phyloP scores from a whole-genome alignment of 2,329 filamentous ascomycete species.

The Macrophomina tecta region DNA sequence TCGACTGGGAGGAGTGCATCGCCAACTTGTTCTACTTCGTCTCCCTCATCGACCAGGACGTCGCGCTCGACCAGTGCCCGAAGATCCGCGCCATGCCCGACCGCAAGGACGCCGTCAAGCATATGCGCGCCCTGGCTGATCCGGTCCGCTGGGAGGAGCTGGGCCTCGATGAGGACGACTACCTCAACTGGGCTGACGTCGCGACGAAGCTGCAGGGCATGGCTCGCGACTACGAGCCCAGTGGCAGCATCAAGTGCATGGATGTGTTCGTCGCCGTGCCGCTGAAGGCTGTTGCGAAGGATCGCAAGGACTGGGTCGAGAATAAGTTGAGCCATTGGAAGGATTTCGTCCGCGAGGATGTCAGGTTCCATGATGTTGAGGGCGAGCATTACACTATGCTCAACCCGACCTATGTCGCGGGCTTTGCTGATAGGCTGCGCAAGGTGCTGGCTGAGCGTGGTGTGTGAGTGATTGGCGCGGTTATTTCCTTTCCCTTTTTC shows the following conservation, averaged over 20 bases:
- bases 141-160: constrained; percentile 37
- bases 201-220: constrained; percentile 47
- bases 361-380: constrained; percentile 31
- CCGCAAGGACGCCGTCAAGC: constrained; percentile 29
- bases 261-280: constrained; percentile 53
- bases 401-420: constrained; percentile 30
- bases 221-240: constrained; percentile 53
- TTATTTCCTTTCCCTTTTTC: background rate
- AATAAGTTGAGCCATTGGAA: constrained; percentile 33
- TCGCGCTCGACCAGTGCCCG: constrained; percentile 14
- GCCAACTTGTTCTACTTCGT: constrained; percentile 27
- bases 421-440: constrained; percentile 31
- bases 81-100: background rate
- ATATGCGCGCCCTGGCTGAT: constrained; percentile 34
- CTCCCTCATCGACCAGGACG: background rate
- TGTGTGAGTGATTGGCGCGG: background rate
- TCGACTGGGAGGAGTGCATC: constrained; percentile 41
- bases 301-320: constrained; percentile 41
- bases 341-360: constrained; percentile 30
- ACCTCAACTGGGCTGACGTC: constrained; percentile 44
- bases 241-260: constrained; percentile 43
- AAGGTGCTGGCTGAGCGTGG: constrained; percentile 27
- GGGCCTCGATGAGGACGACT: constrained; percentile 38
- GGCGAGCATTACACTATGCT: constrained; percentile 37
- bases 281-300: constrained; percentile 37